phyloP scores from a whole-genome alignment of 805 yeast species.

The Dipodascus albidus region DNA sequence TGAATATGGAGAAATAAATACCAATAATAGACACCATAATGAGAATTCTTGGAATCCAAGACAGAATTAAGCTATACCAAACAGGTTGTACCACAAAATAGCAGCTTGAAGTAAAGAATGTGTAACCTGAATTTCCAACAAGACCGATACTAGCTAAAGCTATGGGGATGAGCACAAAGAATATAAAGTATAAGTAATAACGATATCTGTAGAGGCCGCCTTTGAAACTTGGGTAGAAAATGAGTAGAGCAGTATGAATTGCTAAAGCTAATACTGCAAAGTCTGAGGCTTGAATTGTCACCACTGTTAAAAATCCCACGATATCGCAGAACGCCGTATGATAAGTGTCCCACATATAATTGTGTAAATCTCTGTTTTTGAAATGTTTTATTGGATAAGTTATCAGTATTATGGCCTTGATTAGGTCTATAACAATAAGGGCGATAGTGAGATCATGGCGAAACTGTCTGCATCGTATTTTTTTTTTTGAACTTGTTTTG shows the following conservation, averaged over 20 bases:
- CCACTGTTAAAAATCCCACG: constrained; percentile 70
- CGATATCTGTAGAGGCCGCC: constrained; percentile 6
- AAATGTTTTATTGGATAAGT: constrained; percentile 40
- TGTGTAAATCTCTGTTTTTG: constrained; percentile 30
- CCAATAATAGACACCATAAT: constrained; percentile 48
- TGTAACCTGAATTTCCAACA: constrained; percentile 35
- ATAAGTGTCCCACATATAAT: constrained; percentile 31
- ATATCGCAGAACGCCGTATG: constrained; percentile 44
- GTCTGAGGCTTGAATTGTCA: constrained; percentile 75
- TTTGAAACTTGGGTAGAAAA: constrained; percentile 37
- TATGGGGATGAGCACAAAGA: constrained; percentile 41
- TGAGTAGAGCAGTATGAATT: constrained; percentile 60
- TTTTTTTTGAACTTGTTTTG: neutral
- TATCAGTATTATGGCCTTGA: constrained; percentile 56
- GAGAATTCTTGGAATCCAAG: constrained; percentile 72
- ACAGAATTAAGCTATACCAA: constrained; percentile 60
- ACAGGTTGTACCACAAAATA: constrained; percentile 57
- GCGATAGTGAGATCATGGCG: constrained; percentile 46
- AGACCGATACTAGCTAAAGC: constrained; percentile 62
- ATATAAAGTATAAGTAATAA: constrained; percentile 31
- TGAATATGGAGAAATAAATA: constrained; percentile 59
- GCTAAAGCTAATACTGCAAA: constrained; percentile 72
- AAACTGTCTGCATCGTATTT: constrained; percentile 6
- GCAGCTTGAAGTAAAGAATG: constrained; percentile 51
- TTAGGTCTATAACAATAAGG: constrained; percentile 54